phyloP scores from a whole-genome alignment of 2,329 filamentous ascomycete genomes.

The Sporothrix pallida region DNA sequence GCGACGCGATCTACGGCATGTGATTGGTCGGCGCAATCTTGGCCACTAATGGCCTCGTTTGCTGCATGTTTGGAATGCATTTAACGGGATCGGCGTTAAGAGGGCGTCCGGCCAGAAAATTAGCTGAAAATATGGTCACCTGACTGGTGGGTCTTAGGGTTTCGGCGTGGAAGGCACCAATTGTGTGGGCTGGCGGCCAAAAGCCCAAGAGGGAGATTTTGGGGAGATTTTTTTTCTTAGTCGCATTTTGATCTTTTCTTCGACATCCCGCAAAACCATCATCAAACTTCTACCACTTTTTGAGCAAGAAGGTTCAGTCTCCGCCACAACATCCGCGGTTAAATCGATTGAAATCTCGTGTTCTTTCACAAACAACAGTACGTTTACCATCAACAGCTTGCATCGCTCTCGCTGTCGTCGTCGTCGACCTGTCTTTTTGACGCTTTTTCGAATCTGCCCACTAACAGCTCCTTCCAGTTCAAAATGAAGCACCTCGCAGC shows the following conservation, averaged over 20 bases:
- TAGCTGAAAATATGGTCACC: background rate
- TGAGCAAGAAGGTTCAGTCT: constrained; percentile 98
- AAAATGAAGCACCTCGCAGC: constrained; percentile 99
- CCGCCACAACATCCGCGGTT: constrained; percentile 88
- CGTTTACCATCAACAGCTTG: constrained; percentile 39
- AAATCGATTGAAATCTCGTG: constrained; percentile 99
- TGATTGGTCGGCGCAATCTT: background rate
- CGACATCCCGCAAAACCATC: constrained; percentile 29
- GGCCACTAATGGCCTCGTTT: background rate
- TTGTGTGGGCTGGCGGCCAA: constrained; percentile 24
- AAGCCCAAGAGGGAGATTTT: background rate
- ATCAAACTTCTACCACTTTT: constrained; percentile 32
- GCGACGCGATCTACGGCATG: background rate
- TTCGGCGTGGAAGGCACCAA: constrained; percentile 6
- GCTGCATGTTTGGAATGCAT: background rate
- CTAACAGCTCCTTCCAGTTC: constrained; percentile 38
- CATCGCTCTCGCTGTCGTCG: background rate
- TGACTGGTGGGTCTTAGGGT: constrained; percentile 30
- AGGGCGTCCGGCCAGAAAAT: background rate
- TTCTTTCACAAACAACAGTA: constrained; percentile 57
- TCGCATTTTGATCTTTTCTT: constrained; percentile 28
- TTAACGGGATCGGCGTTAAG: background rate
- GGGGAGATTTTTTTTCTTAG: constrained; percentile 24
- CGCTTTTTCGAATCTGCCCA: no score
- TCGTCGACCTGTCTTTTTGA: no score